Evolutionary conservation across 371 early-diverging fungal genomes (phyloP), one percentile per base, ranked within the genome.

Genomic region (Synchytrium microbalum): DNA sequence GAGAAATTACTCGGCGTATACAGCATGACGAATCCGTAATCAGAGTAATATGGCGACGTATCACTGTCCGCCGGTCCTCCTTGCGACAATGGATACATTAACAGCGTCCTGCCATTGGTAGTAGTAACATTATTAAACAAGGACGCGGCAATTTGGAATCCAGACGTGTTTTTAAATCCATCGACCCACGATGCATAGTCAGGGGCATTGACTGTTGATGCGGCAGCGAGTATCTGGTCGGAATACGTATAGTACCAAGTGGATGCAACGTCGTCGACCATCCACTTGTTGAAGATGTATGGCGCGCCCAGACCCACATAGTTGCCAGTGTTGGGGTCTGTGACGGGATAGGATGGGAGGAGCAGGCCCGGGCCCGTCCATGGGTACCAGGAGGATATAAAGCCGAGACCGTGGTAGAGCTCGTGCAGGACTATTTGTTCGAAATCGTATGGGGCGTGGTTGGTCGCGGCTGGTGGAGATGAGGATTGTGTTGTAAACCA

Each of bases 391-490:
- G 79, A 70, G 3, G 75, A 79, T 16, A 85, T 66, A 62, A 87
- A 84, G 0, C 87, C 87, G n/a, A 87, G 76, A 0, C 87, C 87
- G 62, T 87, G 87, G 1, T 83, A 64, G 8, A 83, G 46, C 64
- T 87, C 87, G 59, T 87, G 87, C 19, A 86, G 25, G 0, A 77
- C 78, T 13, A 77, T 79, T 55, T 79, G 76, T 29, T 82, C 68
- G 54, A 87, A 72, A 67, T 86, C 85, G 59, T 69, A 75, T 14
- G 46, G 46, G 10, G 46, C 46, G 46, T 38, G 46, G 46, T 19
- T 5, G 46, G 46, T 10, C 19, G 46, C 19, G 5, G 46, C 46
- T 19, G 51, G 59, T 19, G 46, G 46, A 19, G 46, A 10, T 19
- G 46, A 38, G 5, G 46, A 38, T 38, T 38, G 5, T 5, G 46